These are phyloP conservation scores for Pezizomycotina sp. DNA, from an alignment of 2,329 filamentous ascomycete genomes.

Conservation along the genomic window DNA sequence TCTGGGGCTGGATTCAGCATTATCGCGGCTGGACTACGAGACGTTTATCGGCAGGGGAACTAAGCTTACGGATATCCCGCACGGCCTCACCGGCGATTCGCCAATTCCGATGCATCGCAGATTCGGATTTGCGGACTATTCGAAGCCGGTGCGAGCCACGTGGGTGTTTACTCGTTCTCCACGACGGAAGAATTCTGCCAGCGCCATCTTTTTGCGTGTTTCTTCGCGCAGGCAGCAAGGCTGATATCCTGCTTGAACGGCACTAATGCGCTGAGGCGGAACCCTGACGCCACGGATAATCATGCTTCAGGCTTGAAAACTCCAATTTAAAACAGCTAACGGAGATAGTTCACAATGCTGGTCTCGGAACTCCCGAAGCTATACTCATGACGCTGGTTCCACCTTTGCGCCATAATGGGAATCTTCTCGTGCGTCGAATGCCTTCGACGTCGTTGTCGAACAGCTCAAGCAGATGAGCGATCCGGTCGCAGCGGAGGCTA, in stretches of 20 bases:
- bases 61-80: constrained; percentile 4
- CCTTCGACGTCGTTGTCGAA: constrained; percentile 5
- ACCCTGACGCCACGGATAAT: background rate
- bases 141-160: constrained; percentile 2
- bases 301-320: constrained; percentile 6
- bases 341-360: constrained; percentile 4
- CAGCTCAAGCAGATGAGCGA: constrained; percentile 1
- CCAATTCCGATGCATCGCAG: constrained; percentile 4
- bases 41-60: constrained; percentile 6
- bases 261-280: background rate
- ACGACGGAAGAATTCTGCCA: constrained; percentile 3
- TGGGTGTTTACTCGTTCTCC: constrained; percentile 3
- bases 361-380: constrained; percentile 4
- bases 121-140: constrained; percentile 6
- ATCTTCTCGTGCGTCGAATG: constrained; percentile 6
- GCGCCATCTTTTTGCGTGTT: constrained; percentile 9
- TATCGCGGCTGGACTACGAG: constrained; percentile 8
- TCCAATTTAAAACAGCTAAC: constrained; percentile 5
- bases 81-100: constrained; percentile 6
- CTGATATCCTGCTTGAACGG: constrained; percentile 3
- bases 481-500: constrained; percentile 5
- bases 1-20: constrained; percentile 5
- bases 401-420: constrained; percentile 6
- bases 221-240: constrained; percentile 2
- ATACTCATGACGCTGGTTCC: constrained; percentile 7